Conservation (phyloP, 1,284 basidiomycete species). For the Meira miltonrushii region DNA sequence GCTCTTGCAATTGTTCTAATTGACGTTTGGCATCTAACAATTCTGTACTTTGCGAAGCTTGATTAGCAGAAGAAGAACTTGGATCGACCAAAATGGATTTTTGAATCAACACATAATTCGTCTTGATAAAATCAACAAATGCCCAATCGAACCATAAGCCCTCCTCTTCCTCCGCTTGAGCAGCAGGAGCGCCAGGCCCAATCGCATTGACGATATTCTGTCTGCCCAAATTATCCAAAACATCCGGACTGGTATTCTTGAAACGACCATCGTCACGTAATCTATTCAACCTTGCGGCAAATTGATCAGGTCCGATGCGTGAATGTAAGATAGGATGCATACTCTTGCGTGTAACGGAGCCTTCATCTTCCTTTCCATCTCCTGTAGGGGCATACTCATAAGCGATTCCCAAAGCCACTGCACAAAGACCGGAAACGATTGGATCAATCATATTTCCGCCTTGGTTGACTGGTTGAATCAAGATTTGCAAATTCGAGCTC, state of each 20-base stretch:
- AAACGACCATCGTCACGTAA: constrained; percentile 87
- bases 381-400: constrained; percentile 57
- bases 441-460: constrained; percentile 73
- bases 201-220: constrained; percentile 25
- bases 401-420: constrained; percentile 84
- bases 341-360: constrained; percentile 5
- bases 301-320: constrained; percentile 75
- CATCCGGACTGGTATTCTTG: constrained; percentile 78
- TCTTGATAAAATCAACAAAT: constrained; percentile 97
- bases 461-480: constrained; percentile 86
- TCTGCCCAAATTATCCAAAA: constrained; percentile 49
- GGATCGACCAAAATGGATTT: constrained; percentile 45
- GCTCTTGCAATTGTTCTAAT: constrained; percentile 31
- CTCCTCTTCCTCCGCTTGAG: constrained; percentile 60
- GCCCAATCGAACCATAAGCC: constrained; percentile 98
- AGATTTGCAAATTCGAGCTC: constrained; percentile 72
- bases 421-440: constrained; percentile 81
- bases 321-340: constrained; percentile 69
- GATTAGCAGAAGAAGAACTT: constrained; percentile 22
- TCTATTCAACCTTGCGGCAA: constrained; percentile 78
- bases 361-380: constrained; percentile 8
- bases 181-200: constrained; percentile 11
- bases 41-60: constrained; percentile 33
- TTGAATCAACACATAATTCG: constrained; percentile 62
- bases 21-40: constrained; percentile 46